These are phyloP conservation scores for Lojkania enalia DNA, from an alignment of 2,329 filamentous ascomycete species.

Conservation along the genomic window DNA sequence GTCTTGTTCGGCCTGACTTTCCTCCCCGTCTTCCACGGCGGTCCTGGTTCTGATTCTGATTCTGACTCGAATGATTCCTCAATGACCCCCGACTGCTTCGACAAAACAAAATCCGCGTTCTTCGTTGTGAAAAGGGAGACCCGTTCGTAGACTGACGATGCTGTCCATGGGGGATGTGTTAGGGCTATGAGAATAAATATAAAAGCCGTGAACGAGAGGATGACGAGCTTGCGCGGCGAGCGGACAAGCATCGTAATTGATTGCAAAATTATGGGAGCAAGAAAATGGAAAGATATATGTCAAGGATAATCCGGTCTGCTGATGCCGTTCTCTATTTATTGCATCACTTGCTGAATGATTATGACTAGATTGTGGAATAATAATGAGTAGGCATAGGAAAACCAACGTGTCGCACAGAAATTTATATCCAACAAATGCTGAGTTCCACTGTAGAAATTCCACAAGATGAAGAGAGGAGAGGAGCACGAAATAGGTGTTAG, in stretches of 20 bases:
- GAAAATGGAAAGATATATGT: no score
- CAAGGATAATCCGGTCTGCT: no score
- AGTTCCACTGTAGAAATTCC: no score
- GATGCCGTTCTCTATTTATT: no score
- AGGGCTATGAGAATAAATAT: slow-evolving; percentile 34
- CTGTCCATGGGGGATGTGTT: slow-evolving; percentile 34
- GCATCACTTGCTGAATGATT: no score
- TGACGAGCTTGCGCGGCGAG: slow-evolving; percentile 44
- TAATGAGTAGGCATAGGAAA: no score
- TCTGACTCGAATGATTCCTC: not conserved
- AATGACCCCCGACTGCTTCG: not conserved
- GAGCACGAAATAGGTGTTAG: no score
- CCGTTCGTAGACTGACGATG: slow-evolving; percentile 26
- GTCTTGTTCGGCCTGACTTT: slow-evolving; percentile 23
- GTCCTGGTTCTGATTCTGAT: slow-evolving; percentile 9
- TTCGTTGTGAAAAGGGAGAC: slow-evolving; percentile 22
- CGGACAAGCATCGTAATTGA: slow-evolving; percentile 41
- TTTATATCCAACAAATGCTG: no score
- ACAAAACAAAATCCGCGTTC: not conserved
- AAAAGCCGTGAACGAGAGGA: slow-evolving; percentile 43
- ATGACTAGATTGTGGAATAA: no score
- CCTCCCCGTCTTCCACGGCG: slow-evolving; percentile 30
- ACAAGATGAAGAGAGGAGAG: no score
- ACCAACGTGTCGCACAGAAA: no score
- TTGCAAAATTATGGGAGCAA: no score